Evolutionary conservation across 1,284 basidiomycete genomes (phyloP).

Genomic region (Microbotryum intermedium): DNA sequence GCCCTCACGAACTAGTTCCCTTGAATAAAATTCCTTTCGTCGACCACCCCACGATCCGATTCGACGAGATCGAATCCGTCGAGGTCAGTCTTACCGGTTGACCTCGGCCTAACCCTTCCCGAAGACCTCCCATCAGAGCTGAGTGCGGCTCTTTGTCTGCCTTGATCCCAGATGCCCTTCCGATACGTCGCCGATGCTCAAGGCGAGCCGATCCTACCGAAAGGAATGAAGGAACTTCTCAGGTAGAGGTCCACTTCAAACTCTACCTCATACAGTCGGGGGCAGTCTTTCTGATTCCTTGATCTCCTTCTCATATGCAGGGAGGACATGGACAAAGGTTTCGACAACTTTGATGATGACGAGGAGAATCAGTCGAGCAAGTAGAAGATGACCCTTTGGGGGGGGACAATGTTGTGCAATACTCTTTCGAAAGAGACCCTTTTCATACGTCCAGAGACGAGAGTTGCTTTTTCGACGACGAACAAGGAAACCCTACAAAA

Average conservation of each 20-base stretch:
- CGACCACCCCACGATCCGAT: constrained; percentile 75
- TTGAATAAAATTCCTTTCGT: constrained; percentile 64
- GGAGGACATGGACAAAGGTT: constrained; percentile 75
- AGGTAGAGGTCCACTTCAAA: too few species aligned
- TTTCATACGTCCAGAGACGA: too few species aligned
- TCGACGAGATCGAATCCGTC: constrained; percentile 73
- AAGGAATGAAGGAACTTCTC: constrained; percentile 77
- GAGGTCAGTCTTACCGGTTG: constrained; percentile 65
- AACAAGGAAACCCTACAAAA: too few species aligned
- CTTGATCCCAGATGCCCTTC: constrained; percentile 13
- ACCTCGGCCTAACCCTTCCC: too few species aligned
- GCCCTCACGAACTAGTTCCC: constrained; percentile 44
- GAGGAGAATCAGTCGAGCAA: too few species aligned
- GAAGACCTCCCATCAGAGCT: too few species aligned
- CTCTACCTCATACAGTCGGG: background rate
- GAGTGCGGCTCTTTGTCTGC: too few species aligned
- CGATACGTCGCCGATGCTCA: constrained; percentile 42
- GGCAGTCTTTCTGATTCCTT: background rate
- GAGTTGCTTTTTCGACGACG: too few species aligned
- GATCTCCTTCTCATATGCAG: background rate
- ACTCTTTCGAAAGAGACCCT: too few species aligned
- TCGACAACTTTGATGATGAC: constrained; percentile 46
- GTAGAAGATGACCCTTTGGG: too few species aligned
- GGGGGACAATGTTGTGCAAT: too few species aligned
- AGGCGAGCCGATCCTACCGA: constrained; percentile 63